phyloP scores from a whole-genome alignment of 2,329 filamentous ascomycete species.

The Exserohilum rostratum region DNA sequence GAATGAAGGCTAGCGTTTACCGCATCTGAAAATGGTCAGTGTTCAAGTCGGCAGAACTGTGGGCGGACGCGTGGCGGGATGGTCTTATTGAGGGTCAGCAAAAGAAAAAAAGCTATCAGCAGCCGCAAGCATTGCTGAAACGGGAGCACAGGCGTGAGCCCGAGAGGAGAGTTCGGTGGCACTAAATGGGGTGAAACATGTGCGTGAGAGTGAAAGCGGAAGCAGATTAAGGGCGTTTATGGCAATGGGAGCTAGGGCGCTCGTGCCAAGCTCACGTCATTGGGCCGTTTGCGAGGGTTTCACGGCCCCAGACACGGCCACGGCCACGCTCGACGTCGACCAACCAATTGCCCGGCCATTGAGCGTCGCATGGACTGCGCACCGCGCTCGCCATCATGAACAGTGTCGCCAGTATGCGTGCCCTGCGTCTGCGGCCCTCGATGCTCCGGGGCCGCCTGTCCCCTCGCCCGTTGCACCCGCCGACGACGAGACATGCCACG shows the following conservation, averaged over 20 bases:
- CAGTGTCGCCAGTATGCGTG: conserved; percentile 35
- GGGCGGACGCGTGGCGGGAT: too few relatives aligned
- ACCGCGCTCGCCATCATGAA: conserved; percentile 32
- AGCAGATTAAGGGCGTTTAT: too few relatives aligned
- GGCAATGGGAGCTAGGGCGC: neutral
- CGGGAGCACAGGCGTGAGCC: too few relatives aligned
- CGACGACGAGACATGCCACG: conserved; percentile 33
- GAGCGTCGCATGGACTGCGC: conserved; percentile 25
- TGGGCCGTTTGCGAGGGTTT: conserved; percentile 5
- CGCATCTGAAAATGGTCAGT: too few relatives aligned
- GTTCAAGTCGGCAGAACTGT: too few relatives aligned
- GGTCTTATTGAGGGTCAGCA: too few relatives aligned
- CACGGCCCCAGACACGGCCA: conserved; percentile 1
- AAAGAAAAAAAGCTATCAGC: too few relatives aligned
- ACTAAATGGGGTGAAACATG: too few relatives aligned
- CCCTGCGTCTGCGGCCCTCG: conserved; percentile 34
- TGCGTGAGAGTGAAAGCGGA: too few relatives aligned
- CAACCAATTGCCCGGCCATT: conserved; percentile 26
- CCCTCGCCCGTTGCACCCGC: conserved; percentile 21
- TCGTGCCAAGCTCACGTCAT: conserved; percentile 15
- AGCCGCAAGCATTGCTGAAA: too few relatives aligned
- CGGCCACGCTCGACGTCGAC: conserved; percentile 5
- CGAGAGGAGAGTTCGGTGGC: too few relatives aligned
- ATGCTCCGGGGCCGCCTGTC: conserved; percentile 23
- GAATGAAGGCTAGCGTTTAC: too few relatives aligned